Conservation (phyloP, 345 rosid genomes). For the Gossypium bickii region DNA sequence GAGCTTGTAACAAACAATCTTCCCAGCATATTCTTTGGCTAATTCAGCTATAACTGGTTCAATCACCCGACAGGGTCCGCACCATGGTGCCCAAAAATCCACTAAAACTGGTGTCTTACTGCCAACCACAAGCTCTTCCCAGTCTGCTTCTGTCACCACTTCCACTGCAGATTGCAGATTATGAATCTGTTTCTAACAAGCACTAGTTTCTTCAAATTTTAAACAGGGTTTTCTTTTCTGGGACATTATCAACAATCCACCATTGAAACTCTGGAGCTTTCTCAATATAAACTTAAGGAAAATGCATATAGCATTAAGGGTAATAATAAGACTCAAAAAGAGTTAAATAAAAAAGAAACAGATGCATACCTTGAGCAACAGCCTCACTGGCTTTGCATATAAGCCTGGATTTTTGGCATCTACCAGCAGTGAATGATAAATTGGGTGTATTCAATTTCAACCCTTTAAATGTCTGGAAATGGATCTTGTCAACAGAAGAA, state of each 20-base stretch:
- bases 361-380: conserved; percentile 43
- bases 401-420: conserved; percentile 27
- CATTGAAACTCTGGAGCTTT: background rate
- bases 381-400: conserved; percentile 64
- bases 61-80: conserved; percentile 77
- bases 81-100: conserved; percentile 87
- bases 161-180: conserved; percentile 36
- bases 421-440: conserved; percentile 20
- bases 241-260: background rate
- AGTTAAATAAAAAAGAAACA: background rate
- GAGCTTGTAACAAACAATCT: conserved; percentile 53
- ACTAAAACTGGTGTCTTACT: conserved; percentile 51
- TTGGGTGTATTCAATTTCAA: conserved; percentile 26
- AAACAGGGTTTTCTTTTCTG: background rate
- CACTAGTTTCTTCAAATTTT: background rate
- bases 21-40: conserved; percentile 63
- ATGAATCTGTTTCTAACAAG: background rate
- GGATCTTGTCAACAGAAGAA: conserved; percentile 31
- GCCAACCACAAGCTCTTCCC: conserved; percentile 41
- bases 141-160: conserved; percentile 50
- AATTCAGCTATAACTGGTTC: conserved; percentile 56
- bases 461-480: conserved; percentile 26
- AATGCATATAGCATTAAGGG: background rate
- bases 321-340: background rate
- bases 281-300: background rate